A percentile compares a stretch with the other conserved stretches of the same genome.
phyloP scores from a whole-genome alignment of 352 stramenopile genomes.

The Phytophthora meadii region DNA sequence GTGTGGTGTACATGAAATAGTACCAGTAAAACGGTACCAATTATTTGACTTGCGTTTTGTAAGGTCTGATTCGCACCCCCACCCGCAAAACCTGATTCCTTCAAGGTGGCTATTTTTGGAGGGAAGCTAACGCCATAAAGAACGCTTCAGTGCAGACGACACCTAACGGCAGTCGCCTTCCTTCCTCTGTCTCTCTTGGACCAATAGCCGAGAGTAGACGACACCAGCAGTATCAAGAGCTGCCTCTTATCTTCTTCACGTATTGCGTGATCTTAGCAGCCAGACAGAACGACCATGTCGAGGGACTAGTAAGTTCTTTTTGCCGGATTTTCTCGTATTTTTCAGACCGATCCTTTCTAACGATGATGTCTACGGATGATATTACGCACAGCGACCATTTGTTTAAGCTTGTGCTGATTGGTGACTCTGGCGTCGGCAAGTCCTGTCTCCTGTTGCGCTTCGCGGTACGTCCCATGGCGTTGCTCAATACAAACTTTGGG shows the following conservation, averaged over 20 bases:
- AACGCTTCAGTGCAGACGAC: conserved; percentile 11
- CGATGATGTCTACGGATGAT: conserved; percentile 5
- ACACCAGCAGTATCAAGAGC: conserved; percentile 6
- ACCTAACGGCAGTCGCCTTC: conserved; percentile 19
- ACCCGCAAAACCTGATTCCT: conserved; percentile 29
- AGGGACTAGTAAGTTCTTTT: conserved; percentile 71
- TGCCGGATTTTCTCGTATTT: conserved; percentile 11
- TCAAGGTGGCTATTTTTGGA: conserved; percentile 39
- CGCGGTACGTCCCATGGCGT: conserved; percentile 77
- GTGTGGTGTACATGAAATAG: conserved; percentile 21
- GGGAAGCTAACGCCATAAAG: conserved; percentile 11
- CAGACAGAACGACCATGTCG: conserved; percentile 59
- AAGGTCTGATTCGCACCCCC: conserved; percentile 26
- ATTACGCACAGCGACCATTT: conserved; percentile 86
- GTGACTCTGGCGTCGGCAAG: conserved; percentile 98
- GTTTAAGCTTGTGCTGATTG: conserved; percentile 99
- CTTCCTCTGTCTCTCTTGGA: conserved; percentile 13
- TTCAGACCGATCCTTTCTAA: conserved; percentile 16
- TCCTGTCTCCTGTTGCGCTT: conserved; percentile 98
- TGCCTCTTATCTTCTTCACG: conserved; percentile 9
- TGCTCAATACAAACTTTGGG: conserved; percentile 3
- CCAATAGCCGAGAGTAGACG: conserved; percentile 15
- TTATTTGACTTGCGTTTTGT: conserved; percentile 22
- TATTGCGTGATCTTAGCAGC: conserved; percentile 13
- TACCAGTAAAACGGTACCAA: neutral